Evolutionary conservation across 2,329 filamentous ascomycete genomes (phyloP).

Genomic region (Lasiodiplodia citricola): DNA sequence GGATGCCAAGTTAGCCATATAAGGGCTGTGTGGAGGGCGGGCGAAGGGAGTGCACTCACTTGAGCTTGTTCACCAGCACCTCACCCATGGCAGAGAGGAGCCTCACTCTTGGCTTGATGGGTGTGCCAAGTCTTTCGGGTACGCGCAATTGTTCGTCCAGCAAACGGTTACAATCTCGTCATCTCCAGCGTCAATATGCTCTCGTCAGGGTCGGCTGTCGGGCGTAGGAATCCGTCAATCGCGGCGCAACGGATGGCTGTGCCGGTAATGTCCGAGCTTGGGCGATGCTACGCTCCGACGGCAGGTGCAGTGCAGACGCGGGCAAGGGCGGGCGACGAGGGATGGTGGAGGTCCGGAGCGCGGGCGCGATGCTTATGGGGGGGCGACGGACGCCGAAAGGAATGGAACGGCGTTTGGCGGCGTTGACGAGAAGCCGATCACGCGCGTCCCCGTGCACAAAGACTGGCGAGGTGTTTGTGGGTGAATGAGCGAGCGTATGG

Average conservation of each 20-base stretch:
- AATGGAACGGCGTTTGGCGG: slow-evolving; percentile 14
- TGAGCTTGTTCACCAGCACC: slow-evolving; percentile 24
- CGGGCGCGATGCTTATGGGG: slow-evolving; percentile 7
- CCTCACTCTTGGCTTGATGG: neutral
- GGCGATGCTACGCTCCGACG: neutral
- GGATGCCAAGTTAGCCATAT: neutral
- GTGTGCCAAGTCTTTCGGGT: neutral
- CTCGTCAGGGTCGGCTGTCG: neutral
- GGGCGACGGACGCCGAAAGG: neutral
- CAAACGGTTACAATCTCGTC: neutral
- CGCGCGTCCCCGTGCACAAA: neutral
- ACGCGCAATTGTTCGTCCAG: neutral
- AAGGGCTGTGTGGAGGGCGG: neutral
- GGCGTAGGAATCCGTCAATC: neutral
- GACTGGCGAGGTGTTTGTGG: neutral
- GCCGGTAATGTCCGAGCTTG: neutral
- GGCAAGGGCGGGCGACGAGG: neutral
- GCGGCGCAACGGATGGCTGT: neutral
- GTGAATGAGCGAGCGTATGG: neutral
- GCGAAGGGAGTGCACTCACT: neutral
- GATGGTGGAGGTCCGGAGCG: neutral
- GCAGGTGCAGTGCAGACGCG: neutral
- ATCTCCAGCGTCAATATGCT: slow-evolving; percentile 6
- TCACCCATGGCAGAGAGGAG: slow-evolving; percentile 20
- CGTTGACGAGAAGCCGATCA: neutral